phyloP scores from a whole-genome alignment of 2,329 filamentous ascomycete species.

The Sporothrix mexicana region DNA sequence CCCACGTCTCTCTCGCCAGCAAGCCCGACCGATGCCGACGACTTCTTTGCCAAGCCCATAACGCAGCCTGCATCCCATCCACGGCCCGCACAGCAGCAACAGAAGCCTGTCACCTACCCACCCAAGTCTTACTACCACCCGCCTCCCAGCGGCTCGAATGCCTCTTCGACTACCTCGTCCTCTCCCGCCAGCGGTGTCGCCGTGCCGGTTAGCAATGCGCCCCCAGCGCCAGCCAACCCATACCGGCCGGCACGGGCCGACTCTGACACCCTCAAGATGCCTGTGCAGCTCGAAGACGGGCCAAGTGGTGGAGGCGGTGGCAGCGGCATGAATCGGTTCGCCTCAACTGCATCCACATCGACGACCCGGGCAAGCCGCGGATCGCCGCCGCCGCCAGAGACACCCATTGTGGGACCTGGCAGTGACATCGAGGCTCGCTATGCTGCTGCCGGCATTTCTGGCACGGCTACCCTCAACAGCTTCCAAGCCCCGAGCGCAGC shows the following conservation, averaged over 20 bases:
- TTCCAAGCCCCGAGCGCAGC: constrained; percentile 74
- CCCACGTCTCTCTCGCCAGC: constrained; percentile 83
- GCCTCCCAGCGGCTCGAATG: constrained; percentile 50
- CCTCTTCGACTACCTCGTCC: constrained; percentile 31
- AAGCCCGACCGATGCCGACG: constrained; percentile 76
- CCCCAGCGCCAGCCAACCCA: constrained; percentile 17
- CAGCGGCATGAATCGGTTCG: constrained; percentile 62
- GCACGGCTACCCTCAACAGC: constrained; percentile 79
- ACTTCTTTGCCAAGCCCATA: constrained; percentile 75
- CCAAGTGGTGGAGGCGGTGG: not conserved
- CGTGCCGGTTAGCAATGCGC: not conserved
- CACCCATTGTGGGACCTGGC: constrained; percentile 77
- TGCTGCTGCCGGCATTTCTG: constrained; percentile 88
- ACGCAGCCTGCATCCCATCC: constrained; percentile 45
- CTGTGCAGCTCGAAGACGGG: constrained; percentile 45
- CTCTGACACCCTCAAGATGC: constrained; percentile 47
- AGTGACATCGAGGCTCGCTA: constrained; percentile 91
- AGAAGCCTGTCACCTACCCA: constrained; percentile 54
- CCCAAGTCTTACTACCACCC: constrained; percentile 67
- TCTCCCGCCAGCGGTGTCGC: not conserved
- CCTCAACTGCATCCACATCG: constrained; percentile 88
- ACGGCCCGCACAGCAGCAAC: constrained; percentile 42
- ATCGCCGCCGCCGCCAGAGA: constrained; percentile 93
- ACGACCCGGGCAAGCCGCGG: constrained; percentile 91
- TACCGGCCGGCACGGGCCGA: constrained; percentile 28